phyloP scores from a whole-genome alignment of 2,329 filamentous ascomycete genomes.

The Westerdykella aurantiaca region DNA sequence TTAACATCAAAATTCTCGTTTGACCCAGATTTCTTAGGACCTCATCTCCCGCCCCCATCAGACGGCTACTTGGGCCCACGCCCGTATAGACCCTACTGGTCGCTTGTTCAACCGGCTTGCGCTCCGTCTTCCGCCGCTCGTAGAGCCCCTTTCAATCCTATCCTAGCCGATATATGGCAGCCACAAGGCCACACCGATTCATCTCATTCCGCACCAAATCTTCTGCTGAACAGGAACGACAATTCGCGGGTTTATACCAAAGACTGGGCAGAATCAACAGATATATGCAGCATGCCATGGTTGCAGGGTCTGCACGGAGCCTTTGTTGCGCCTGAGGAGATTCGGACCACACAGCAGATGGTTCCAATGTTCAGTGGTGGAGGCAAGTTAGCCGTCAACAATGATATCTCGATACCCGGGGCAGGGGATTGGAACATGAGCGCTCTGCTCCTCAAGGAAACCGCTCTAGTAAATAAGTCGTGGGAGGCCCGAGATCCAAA shows the following conservation, averaged over 20 bases:
- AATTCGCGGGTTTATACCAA: constrained; percentile 42
- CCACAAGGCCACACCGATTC: constrained; percentile 28
- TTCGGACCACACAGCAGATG: constrained; percentile 40
- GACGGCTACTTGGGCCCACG: constrained; percentile 23
- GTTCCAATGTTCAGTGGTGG: constrained; percentile 45
- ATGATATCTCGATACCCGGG: constrained; percentile 47
- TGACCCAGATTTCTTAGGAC: constrained; percentile 27
- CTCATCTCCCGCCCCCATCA: constrained; percentile 14
- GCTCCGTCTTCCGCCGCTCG: constrained; percentile 33
- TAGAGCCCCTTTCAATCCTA: constrained; percentile 7
- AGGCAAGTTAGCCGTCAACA: constrained; percentile 45
- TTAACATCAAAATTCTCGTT: constrained; percentile 5
- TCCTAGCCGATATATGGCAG: constrained; percentile 35
- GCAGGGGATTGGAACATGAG: constrained; percentile 38
- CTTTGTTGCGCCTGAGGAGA: constrained; percentile 43
- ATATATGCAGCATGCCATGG: constrained; percentile 41
- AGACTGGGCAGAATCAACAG: constrained; percentile 42
- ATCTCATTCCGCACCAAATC: constrained; percentile 32
- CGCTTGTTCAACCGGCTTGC: constrained; percentile 40
- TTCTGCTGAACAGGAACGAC: constrained; percentile 25
- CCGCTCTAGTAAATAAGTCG: constrained; percentile 8
- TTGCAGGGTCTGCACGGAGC: constrained; percentile 45
- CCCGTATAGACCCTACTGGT: constrained; percentile 36
- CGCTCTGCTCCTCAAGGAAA: constrained; percentile 16
- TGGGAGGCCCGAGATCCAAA: constrained; percentile 41